Percentiles rank a stretch among this genome's conserved stretches.
Evolutionary conservation across 2,329 filamentous ascomycete genomes (phyloP).

Genomic region (Botrytis hyacinthi): DNA sequence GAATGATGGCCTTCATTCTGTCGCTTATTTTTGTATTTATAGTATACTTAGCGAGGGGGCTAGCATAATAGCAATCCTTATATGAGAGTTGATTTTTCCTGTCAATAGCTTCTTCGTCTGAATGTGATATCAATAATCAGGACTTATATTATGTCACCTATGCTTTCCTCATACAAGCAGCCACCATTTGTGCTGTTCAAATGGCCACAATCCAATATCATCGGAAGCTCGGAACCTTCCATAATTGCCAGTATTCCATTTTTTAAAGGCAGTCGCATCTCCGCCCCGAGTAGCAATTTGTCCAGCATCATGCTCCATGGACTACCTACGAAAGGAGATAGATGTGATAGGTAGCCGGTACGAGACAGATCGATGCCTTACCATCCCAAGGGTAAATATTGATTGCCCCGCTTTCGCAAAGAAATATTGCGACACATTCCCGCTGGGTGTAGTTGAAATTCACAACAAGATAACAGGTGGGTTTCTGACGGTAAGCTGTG

Average conservation of each 20-base stretch:
- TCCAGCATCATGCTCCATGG: background rate
- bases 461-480: background rate
- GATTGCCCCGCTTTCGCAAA: background rate
- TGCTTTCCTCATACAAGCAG: no score
- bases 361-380: background rate
- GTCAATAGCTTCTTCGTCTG: no score
- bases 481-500: slow-evolving; percentile 7
- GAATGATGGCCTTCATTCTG: no score
- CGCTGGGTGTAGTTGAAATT: background rate
- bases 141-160: no score
- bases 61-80: no score
- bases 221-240: background rate
- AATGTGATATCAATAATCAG: no score
- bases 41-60: no score
- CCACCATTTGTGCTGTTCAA: background rate
- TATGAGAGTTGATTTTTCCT: no score
- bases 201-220: background rate
- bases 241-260: background rate
- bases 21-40: no score
- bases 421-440: background rate
- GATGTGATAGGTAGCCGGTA: background rate
- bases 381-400: background rate
- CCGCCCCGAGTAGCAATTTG: background rate
- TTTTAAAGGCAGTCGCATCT: background rate
- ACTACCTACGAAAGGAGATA: background rate